Conservation (phyloP, 192 early-diverging fungal species). For the Umbelopsis ramanniana region DNA sequence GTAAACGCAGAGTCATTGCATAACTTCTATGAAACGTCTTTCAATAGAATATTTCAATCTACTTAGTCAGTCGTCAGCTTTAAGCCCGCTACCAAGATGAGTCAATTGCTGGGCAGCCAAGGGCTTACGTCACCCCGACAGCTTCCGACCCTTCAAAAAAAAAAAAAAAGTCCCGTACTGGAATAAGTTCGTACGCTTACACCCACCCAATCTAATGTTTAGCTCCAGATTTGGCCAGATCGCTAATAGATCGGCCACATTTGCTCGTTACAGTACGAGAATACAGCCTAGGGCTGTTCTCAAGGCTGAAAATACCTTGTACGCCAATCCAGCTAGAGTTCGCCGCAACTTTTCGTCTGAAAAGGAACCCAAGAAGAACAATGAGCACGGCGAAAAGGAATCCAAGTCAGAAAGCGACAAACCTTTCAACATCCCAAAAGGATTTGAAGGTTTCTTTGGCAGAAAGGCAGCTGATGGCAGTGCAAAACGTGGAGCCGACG, state of each 20-base stretch:
- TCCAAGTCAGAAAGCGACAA: constrained; percentile 27
- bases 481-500: constrained; percentile 42
- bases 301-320: background rate
- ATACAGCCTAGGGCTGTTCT: constrained; percentile 5
- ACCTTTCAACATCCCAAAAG: constrained; percentile 58
- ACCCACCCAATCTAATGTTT: constrained; percentile 12
- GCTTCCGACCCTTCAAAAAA: constrained; percentile 5
- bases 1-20: background rate
- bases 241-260: constrained; percentile 19
- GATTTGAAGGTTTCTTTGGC: constrained; percentile 76
- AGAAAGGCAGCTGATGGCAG: constrained; percentile 41
- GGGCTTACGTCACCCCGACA: constrained; percentile 12
- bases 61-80: too few species aligned
- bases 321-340: background rate
- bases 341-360: constrained; percentile 12
- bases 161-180: background rate
- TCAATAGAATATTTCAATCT: too few species aligned
- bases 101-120: background rate
- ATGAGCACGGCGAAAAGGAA: constrained; percentile 27
- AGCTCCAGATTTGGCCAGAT: constrained; percentile 23
- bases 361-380: constrained; percentile 20
- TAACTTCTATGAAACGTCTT: too few species aligned
- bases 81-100: background rate
- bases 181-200: too few species aligned
- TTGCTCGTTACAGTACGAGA: constrained; percentile 17